Evolutionary conservation across 768 basidiomycete species (phyloP).

Genomic region (Gymnopilus dilepis): DNA sequence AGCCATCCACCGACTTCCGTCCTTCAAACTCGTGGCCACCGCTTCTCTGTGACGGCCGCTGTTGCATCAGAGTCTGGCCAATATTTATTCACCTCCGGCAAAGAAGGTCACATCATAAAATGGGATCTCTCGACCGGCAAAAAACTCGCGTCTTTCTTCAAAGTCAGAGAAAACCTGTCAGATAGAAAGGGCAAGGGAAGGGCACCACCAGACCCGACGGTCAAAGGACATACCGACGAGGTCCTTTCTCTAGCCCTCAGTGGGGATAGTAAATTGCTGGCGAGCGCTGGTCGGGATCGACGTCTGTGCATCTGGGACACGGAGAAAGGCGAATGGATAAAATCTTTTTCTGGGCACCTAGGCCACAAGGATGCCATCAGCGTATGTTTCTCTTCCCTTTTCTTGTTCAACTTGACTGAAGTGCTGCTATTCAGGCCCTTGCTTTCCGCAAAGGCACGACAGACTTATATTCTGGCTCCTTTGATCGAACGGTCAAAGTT

Average conservation of each 20-base stretch:
- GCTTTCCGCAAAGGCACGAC: slow-evolving; percentile 80
- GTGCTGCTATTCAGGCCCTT: slow-evolving; percentile 62
- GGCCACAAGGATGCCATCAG: slow-evolving; percentile 54
- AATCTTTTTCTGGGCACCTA: slow-evolving; percentile 81
- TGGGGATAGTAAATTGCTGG: slow-evolving; percentile 83
- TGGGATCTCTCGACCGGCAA: slow-evolving; percentile 77
- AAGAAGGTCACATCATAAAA: slow-evolving; percentile 89
- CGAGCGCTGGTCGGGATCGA: slow-evolving; percentile 86
- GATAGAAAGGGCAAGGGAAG: slow-evolving; percentile 66
- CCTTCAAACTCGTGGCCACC: slow-evolving; percentile 74
- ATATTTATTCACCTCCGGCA: slow-evolving; percentile 87
- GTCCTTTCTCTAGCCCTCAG: slow-evolving; percentile 85
- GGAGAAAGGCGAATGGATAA: slow-evolving; percentile 76
- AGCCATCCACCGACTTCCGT: slow-evolving; percentile 47
- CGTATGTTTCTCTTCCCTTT: slow-evolving; percentile 28
- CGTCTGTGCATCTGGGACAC: slow-evolving; percentile 87
- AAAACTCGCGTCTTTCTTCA: slow-evolving; percentile 62
- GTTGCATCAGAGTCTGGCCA: slow-evolving; percentile 73
- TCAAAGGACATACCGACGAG: slow-evolving; percentile 86
- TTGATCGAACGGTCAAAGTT: slow-evolving; percentile 89
- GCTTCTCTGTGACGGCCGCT: slow-evolving; percentile 82
- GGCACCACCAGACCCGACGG: slow-evolving; percentile 40
- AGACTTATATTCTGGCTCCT: slow-evolving; percentile 77
- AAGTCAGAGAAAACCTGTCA: slow-evolving; percentile 44
- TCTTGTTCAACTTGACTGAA: too few species aligned